These are phyloP conservation scores for Boletus holoroseus DNA, from an alignment of 1,284 basidiomycete species.

Conservation along the genomic window DNA sequence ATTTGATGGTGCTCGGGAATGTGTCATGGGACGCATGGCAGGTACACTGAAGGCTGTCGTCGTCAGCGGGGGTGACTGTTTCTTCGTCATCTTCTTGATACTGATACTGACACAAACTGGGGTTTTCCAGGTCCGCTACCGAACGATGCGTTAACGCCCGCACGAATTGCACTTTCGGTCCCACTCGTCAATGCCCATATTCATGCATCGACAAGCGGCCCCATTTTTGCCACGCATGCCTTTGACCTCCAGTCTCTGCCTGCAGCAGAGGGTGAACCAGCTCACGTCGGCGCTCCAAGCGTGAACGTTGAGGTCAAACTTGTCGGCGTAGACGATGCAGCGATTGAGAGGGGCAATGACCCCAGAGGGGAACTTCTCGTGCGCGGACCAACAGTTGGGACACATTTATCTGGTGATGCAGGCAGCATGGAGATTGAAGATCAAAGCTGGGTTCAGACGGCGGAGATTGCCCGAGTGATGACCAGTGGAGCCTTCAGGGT, in stretches of 20 bases:
- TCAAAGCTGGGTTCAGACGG: conserved; percentile 49
- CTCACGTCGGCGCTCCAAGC: conserved; percentile 67
- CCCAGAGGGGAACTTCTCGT: conserved; percentile 47
- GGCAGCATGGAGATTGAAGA: conserved; percentile 24
- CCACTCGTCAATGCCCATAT: conserved; percentile 60
- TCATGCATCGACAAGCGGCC: conserved; percentile 59
- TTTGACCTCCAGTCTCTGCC: conserved; percentile 70
- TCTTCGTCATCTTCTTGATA: not conserved
- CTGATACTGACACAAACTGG: not conserved
- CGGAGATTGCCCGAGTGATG: conserved; percentile 44
- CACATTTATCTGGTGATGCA: conserved; percentile 39
- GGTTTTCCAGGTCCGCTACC: conserved; percentile 35
- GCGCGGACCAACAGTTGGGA: conserved; percentile 54
- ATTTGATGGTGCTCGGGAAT: conserved; percentile 59
- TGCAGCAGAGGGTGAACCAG: conserved; percentile 32
- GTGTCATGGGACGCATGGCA: conserved; percentile 53
- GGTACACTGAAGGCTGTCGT: conserved; percentile 56
- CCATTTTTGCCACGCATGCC: conserved; percentile 67
- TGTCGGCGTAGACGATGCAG: conserved; percentile 53
- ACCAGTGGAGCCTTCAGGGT: conserved; percentile 61
- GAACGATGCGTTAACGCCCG: conserved; percentile 46
- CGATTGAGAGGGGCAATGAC: conserved; percentile 56
- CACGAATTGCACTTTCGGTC: conserved; percentile 65
- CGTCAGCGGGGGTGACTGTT: conserved; percentile 54
- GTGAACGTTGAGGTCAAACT: conserved; percentile 73